phyloP scores from a whole-genome alignment of 2,329 filamentous ascomycete species.

The Penicillium griseofulvum region DNA sequence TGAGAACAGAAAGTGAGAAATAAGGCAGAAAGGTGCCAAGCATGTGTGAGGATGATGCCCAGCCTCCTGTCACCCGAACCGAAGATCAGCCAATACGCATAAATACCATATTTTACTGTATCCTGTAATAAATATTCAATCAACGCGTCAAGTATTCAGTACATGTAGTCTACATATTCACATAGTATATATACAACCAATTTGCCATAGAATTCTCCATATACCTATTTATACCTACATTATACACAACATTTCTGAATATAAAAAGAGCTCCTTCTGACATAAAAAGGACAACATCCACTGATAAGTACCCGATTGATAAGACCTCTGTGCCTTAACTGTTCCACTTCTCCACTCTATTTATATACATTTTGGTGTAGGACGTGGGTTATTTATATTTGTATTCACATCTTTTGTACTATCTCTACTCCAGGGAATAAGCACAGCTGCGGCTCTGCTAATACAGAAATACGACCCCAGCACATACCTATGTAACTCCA shows the following conservation, averaged over 20 bases:
- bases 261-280: too few species aligned
- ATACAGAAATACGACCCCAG: too few species aligned
- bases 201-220: too few species aligned
- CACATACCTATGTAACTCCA: too few species aligned
- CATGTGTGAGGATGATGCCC: conserved; percentile 13
- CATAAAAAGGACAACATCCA: not conserved
- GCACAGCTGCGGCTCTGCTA: too few species aligned
- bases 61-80: conserved; percentile 9
- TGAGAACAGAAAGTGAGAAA: not conserved
- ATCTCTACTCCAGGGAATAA: too few species aligned
- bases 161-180: not conserved
- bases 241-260: too few species aligned
- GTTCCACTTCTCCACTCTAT: conserved; percentile 4
- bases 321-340: not conserved
- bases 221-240: too few species aligned
- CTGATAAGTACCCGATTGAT: conserved; percentile 8
- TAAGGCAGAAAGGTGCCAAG: conserved; percentile 4
- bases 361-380: not conserved
- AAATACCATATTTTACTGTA: conserved; percentile 5
- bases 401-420: too few species aligned
- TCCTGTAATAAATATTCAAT: conserved; percentile 1
- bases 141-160: not conserved
- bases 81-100: conserved; percentile 1
- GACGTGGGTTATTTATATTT: too few species aligned
- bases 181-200: too few species aligned